Evolutionary conservation across 2,329 filamentous ascomycete species (phyloP), one percentile per base, ranked within the genome.

Genomic region (Dactylellina drechsleri): DNA sequence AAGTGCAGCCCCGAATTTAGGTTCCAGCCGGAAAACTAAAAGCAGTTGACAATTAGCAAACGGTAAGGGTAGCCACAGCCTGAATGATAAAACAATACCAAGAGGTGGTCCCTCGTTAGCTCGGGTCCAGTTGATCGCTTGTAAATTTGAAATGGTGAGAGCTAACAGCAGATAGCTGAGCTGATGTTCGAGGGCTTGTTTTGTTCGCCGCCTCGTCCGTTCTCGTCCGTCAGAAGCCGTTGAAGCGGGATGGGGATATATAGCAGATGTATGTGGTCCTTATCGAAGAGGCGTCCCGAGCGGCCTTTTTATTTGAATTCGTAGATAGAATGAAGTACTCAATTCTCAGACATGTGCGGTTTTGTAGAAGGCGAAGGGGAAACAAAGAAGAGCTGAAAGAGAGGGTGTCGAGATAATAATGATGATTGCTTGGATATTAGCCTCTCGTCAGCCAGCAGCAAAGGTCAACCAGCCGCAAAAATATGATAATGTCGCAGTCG

Each of bases 1-100:
- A 67, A 54, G 56, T 68, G 65, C 65, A 54, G 65, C 41, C 20
- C 65, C 65, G 45, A 68, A 67, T 60, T 68, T 68, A 68, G 65
- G 56, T 68, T 61, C 23, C 52, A 31, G 61, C 50, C 49, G 36
- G 60, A 18, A 18, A 57, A 54, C 52, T 13, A 52, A 7, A 8
- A 52, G 16, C 31, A 36, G 10, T 36, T 36, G 10, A 7, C 10
- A 36, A 36, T 36, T 36, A 36, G 31, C 31, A 36, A 36, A 36
- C 31, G 6, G 31, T 36, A 36, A 23, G 31, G 31, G 31, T 10
- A 36, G 31, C 31, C 31, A 36, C 31, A 36, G 31, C 31, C n/a
- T 36, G 36, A 64, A 64, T 50, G 16, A 47, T 47, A 15, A 47
- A 47, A 47, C 26, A n/a, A 36, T 52, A 26, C 18, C 18, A 52